Percentiles rank a stretch among this genome's conserved stretches.
phyloP scores from a whole-genome alignment of 2,329 filamentous ascomycete genomes.

The Colletotrichum shisoi region DNA sequence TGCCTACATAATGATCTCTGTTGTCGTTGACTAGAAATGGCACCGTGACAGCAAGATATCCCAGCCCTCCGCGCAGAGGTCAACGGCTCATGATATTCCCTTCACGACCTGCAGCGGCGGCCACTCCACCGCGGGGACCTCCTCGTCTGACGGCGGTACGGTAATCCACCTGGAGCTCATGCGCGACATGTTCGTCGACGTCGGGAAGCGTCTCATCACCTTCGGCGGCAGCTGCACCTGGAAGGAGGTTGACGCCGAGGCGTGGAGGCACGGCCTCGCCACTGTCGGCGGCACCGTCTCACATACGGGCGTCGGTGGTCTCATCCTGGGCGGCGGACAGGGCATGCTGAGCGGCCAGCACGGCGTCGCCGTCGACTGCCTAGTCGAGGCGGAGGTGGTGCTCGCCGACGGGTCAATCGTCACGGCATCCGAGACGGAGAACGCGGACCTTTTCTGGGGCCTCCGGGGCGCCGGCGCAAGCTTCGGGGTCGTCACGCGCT shows the following conservation, averaged over 20 bases:
- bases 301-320: slow-evolving; percentile 68
- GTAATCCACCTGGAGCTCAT: too few relatives aligned
- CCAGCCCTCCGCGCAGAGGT: slow-evolving; percentile 8
- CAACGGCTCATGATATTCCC: too few relatives aligned
- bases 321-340: slow-evolving; percentile 66
- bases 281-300: slow-evolving; percentile 69
- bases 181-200: too few relatives aligned
- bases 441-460: slow-evolving; percentile 55
- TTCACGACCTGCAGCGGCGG: too few relatives aligned
- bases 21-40: too few relatives aligned
- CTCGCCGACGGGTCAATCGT: slow-evolving; percentile 50
- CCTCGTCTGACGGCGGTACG: too few relatives aligned
- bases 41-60: background rate
- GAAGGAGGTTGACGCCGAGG: slow-evolving; percentile 62
- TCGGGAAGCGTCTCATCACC: too few relatives aligned
- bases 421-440: slow-evolving; percentile 52
- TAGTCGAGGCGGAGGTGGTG: slow-evolving; percentile 52
- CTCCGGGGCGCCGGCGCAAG: slow-evolving; percentile 53
- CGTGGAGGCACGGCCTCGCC: slow-evolving; percentile 60
- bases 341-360: slow-evolving; percentile 63
- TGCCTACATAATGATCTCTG: too few relatives aligned
- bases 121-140: too few relatives aligned
- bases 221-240: slow-evolving; percentile 57
- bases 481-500: slow-evolving; percentile 55
- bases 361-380: slow-evolving; percentile 58